Evolutionary conservation across 1,139 yeast genomes (phyloP), one percentile per base, ranked within the genome.

Genomic region (Suhomyces terraborum): DNA sequence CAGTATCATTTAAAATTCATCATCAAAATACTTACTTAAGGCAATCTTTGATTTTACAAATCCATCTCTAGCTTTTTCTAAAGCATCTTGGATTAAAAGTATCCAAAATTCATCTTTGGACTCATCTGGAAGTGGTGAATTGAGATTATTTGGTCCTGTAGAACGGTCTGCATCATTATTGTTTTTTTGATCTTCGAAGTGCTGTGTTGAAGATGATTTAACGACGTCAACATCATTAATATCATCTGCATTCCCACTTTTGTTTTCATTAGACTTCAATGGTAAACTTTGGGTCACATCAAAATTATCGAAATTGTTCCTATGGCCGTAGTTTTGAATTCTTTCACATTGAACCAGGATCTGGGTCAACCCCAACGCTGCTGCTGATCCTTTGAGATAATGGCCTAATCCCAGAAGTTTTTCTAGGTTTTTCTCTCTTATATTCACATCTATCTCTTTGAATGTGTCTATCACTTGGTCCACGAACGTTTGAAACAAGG

Each of bases 371-470:
- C 98, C 98, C 46, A 94, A 70, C 1, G 97, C 94, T 3, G 98
- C 96, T 1, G 98, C 95, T 8, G 95, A 84, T 33, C 98, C 98
- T 62, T 94, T 94, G 48, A 93, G 72, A 61, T 88, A 93, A 61
- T 93, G 98, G 19, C 98, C 98, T 50, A 87, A 69, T 14, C 81
- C 73, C 18, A 93, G 84, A 46, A 93, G 69, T 46, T 79, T 73
- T 28, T 69, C 75, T 46, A 91, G 73, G 55, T 84, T 75, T 36
- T 62, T 62, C 8, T 52, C 45, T 20, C 57, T 50, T 42, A 88
- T 61, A 32, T 82, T 80, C 12, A 65, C 64, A 47, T 84, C 84
- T 62, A 93, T 85, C 50, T 86, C 81, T 33, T 66, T 68, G 55
- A 91, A 86, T 0, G 96, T 91, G 18, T 81, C 84, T 49, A 77